A percentile compares a stretch with the other conserved stretches of the same genome.
Conservation (phyloP, 768 basidiomycete species). For the Mycena filopes region DNA sequence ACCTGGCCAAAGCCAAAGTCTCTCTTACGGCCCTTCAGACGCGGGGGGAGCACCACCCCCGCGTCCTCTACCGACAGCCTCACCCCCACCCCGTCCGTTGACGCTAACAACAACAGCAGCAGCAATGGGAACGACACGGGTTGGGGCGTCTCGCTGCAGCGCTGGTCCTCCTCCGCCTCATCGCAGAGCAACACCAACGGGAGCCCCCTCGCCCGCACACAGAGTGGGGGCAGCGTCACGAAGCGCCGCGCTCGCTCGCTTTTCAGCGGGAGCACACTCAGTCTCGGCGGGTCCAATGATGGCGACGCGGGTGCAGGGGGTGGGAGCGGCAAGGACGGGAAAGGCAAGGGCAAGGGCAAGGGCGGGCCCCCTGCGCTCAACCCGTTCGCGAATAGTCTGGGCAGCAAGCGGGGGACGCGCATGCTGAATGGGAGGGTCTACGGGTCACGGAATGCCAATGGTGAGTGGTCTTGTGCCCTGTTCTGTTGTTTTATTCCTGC, state of each 20-base stretch:
- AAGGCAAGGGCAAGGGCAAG: background rate
- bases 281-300: too few species aligned
- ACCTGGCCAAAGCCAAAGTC: constrained; percentile 23
- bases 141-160: constrained; percentile 34
- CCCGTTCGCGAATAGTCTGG: constrained; percentile 24
- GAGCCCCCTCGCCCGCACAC: constrained; percentile 20
- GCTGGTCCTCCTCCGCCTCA: constrained; percentile 41
- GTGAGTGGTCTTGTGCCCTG: constrained; percentile 27
- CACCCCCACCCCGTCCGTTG: constrained; percentile 52
- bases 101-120: too few species aligned
- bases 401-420: constrained; percentile 53
- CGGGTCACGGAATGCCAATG: constrained; percentile 53
- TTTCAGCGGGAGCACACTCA: background rate
- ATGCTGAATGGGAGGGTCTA: constrained; percentile 93
- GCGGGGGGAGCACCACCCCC: constrained; percentile 37
- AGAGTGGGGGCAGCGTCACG: constrained; percentile 22
- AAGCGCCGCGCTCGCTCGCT: constrained; percentile 19
- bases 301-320: background rate
- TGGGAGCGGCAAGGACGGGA: constrained; percentile 1
- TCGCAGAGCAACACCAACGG: constrained; percentile 35
- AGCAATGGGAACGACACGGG: constrained; percentile 22
- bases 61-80: constrained; percentile 46
- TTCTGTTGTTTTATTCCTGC: background rate
- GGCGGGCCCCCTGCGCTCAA: constrained; percentile 17
- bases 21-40: constrained; percentile 29